Conservation (phyloP, 441 rosid species). For the Populus hybrid region DNA sequence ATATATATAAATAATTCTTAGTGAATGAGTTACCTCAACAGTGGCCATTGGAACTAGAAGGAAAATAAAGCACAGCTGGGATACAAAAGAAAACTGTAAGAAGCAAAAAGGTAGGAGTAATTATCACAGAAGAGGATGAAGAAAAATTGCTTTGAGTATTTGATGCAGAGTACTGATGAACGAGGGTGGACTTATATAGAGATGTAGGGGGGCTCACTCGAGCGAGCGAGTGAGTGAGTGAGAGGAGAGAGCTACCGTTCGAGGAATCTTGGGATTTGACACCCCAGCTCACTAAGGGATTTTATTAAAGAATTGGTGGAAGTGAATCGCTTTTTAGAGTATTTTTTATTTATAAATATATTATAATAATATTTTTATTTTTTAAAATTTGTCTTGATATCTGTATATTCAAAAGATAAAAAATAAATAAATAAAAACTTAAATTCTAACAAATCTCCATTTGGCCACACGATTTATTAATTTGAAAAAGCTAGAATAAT, state of each 20-base stretch:
- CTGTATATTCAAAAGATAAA: too few relatives aligned
- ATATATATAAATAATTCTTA: too few relatives aligned
- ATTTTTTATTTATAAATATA: too few relatives aligned
- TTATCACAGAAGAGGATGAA: not conserved
- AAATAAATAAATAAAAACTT: too few relatives aligned
- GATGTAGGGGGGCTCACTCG: not conserved
- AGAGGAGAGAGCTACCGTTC: not conserved
- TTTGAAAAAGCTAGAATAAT: slow-evolving; percentile 11
- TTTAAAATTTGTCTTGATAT: too few relatives aligned
- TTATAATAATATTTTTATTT: too few relatives aligned
- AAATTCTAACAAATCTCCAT: too few relatives aligned
- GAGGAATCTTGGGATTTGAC: slow-evolving; percentile 42
- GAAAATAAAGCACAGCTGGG: not conserved
- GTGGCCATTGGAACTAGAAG: slow-evolving; percentile 39
- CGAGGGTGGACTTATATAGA: slow-evolving; percentile 36
- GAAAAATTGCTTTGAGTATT: not conserved
- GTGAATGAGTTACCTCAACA: slow-evolving; percentile 40
- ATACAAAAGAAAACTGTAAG: not conserved
- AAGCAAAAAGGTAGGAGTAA: not conserved
- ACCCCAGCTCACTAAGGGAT: slow-evolving; percentile 18
- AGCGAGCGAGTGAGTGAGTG: not conserved
- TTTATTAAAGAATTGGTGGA: slow-evolving; percentile 6
- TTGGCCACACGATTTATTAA: not conserved
- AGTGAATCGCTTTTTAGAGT: too few relatives aligned
- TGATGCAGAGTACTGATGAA: slow-evolving; percentile 19